Base-by-base conservation (phyloP, 179 eudicot genomes). In the Silene coronaria region DNA sequence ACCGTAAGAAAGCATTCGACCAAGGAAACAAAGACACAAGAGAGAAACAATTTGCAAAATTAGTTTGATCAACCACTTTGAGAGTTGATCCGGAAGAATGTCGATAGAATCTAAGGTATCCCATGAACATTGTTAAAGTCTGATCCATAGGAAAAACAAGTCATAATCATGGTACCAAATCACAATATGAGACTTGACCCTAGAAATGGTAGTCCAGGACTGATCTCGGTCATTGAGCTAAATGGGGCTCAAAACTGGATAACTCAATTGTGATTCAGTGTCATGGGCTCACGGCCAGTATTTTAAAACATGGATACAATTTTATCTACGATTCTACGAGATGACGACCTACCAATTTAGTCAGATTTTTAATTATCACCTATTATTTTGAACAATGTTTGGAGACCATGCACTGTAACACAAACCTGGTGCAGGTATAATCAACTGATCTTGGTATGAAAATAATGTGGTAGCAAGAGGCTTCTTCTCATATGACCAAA, bases 401-500 rank as follows among this genome's bases (percentile, higher is more conserved):
- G 45, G 0, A 51, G 62, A 67, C 69, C 28, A 66, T 27, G 76
- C 26, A 65, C 22, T 38, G 32, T 6, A 66, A 53, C 53, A 82
- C 85, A 51, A 77, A 85, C 85, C 87, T 80, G 87, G 64, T 73
- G 70, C 48, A 51, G 85, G 87, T 60, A 82, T 70, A 64, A 70
- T 72, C 24, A 82, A 73, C 73, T 80, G 83, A 5, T 82, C 87
- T 77, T 76, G 68, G 14, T 81, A 36, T 34, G 78, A 55, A 24
- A 81, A 22, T 58, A 79, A 58, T 55, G 42, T 69, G 67, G 85
- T 75, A 24, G 60, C 5, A 75, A 58, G 76, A 21, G 85, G 87
- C 75, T 71, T 82, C 79, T 71, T 77, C 82, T 85, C 85, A 67
- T 79, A 82, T 70, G 83, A 85, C 85, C 80, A 84, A 30, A 82